Evolutionary conservation across 1,284 basidiomycete genomes (phyloP).

Genomic region (Moniliophthora roreri): DNA sequence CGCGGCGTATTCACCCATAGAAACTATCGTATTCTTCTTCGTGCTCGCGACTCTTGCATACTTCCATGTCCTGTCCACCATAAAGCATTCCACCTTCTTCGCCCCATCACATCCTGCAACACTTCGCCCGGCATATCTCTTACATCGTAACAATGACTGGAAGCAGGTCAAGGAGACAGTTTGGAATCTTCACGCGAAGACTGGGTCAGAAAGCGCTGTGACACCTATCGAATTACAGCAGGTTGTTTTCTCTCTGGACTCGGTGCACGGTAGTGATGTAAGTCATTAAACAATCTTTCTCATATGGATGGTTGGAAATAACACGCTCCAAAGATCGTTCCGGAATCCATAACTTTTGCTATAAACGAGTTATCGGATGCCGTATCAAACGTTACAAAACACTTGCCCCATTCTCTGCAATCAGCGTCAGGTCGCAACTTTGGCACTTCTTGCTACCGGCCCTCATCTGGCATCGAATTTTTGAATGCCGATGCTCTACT

Average conservation of each 20-base stretch:
- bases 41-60: constrained; percentile 88
- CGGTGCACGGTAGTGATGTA: constrained; percentile 32
- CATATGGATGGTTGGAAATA: not conserved
- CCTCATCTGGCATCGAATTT: constrained; percentile 20
- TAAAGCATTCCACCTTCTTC: constrained; percentile 76
- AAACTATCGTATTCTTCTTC: constrained; percentile 87
- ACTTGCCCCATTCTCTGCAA: constrained; percentile 5
- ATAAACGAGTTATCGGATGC: constrained; percentile 5
- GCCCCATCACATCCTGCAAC: constrained; percentile 44
- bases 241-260: constrained; percentile 56
- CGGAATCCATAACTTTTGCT: constrained; percentile 10
- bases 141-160: constrained; percentile 56
- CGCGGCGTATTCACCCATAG: constrained; percentile 69
- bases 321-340: constrained; percentile 3
- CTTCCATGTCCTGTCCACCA: constrained; percentile 86
- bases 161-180: constrained; percentile 47
- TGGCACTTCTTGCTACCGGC: constrained; percentile 4
- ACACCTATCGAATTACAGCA: constrained; percentile 63
- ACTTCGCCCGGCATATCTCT: constrained; percentile 53
- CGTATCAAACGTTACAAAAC: constrained; percentile 4
- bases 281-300: constrained; percentile 15
- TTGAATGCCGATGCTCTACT: constrained; percentile 24
- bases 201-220: constrained; percentile 28
- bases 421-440: not conserved
- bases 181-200: constrained; percentile 42